A percentile compares a stretch with the other conserved stretches of the same genome.
Conservation (phyloP, 2,329 filamentous ascomycete genomes). For the Fusarium buharicum region DNA sequence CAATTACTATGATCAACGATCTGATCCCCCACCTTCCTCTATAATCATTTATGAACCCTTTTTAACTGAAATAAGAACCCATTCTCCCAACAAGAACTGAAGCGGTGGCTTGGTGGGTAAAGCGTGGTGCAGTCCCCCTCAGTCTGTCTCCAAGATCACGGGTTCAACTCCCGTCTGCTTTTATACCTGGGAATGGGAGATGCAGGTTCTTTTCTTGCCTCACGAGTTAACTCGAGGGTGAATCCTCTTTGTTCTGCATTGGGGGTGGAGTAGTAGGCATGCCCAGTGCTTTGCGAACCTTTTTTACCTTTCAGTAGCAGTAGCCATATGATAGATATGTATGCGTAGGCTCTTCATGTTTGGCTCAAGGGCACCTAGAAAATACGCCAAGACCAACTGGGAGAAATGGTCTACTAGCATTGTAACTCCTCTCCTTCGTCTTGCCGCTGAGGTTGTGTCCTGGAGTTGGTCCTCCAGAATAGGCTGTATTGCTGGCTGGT, state of each 20-base stretch:
- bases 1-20: no score
- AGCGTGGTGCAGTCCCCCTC: no score
- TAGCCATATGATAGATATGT: rapidly evolving
- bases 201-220: constrained; percentile 5
- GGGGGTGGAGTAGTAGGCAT: constrained; percentile 25
- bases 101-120: constrained; percentile 16
- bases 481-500: no score
- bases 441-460: no score
- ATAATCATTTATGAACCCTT: no score
- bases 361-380: rapidly evolving
- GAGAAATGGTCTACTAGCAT: no score
- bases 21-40: no score
- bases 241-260: constrained; percentile 14
- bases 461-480: no score
- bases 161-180: constrained; percentile 7
- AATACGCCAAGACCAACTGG: no score
- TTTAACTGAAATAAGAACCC: not conserved
- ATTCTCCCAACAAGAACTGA: not conserved
- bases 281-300: constrained; percentile 25
- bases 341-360: rapidly evolving
- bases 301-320: constrained; percentile 1
- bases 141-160: not conserved
- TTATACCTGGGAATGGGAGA: constrained; percentile 10
- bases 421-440: no score
- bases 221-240: constrained; percentile 2